Evolutionary conservation across 306 rosid genomes (phyloP), one percentile per base, ranked within the genome.

Genomic region (Begonia fuchsioides): DNA sequence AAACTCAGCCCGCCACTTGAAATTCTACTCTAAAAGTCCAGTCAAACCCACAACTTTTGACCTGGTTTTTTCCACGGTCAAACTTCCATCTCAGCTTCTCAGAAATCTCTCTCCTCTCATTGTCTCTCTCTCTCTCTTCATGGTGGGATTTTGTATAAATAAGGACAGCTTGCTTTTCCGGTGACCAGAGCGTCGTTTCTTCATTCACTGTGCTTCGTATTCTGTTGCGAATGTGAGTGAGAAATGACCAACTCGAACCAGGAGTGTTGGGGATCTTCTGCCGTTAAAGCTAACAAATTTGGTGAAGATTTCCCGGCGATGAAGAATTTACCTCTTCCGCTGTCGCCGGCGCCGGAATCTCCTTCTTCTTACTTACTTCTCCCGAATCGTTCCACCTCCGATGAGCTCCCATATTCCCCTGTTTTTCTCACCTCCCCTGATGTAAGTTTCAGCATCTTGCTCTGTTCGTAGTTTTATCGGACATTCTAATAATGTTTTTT

Each of bases 1-100:
- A 26, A 18, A 41, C 40, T 55, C 8, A 55, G 59, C 59, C 59
- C 50, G 50, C 59, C 45, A 43, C 59, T 19, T n/a, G 45, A 50
- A 43, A 44, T 38, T 12, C 13, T 12, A 2, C n/a, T n/a, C n/a
- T n/a, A n/a, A n/a, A n/a, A 68, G 86, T 63, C 80, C 61, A 74
- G 93, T 90, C 97, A 90, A 81, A 90, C 56, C 82, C 92, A 74
- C 95, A 79, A 75, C 51, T 52, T 72, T 76, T 79, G 95, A 84
- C 95, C 77, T 7, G 49, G 43, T 8, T 12, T 9, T 64, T 90
- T 90, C 97, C 58, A 81, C 92, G 61, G 95, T 90, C 97, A 90
- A 78, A 88, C 65, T 56, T 79, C 15, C 48, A 32, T 14, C 32
- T 40, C 40, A 66, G 53, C 80, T 88, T 79, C 95, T 47, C 10